Conservation (phyloP, 768 basidiomycete genomes). For the Suillus tomentosus region DNA sequence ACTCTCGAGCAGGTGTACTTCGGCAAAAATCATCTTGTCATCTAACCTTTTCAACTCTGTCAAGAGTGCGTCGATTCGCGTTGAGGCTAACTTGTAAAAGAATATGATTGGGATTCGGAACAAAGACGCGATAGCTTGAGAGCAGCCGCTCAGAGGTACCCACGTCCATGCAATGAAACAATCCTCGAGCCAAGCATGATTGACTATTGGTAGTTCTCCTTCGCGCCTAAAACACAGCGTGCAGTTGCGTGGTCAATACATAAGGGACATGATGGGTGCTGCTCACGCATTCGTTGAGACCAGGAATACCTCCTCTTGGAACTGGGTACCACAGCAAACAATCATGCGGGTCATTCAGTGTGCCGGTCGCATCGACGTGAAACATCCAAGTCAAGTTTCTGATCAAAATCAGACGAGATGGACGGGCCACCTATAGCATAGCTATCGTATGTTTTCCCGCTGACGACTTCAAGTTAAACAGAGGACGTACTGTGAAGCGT, state of each 20-base stretch:
- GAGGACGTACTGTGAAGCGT: conserved; percentile 60
- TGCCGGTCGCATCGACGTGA: conserved; percentile 62
- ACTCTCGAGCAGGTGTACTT: no score
- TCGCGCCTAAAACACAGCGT: no score
- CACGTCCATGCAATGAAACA: conserved; percentile 79
- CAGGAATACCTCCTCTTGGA: conserved; percentile 59
- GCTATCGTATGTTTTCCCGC: no score
- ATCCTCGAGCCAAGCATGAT: conserved; percentile 91
- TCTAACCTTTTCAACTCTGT: no score
- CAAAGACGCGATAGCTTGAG: background rate
- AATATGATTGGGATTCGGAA: background rate
- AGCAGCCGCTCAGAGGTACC: background rate
- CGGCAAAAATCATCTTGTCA: no score
- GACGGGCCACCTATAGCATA: no score
- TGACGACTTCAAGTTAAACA: background rate
- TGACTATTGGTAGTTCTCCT: conserved; percentile 65
- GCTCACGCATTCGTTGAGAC: conserved; percentile 64
- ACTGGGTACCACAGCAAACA: conserved; percentile 86
- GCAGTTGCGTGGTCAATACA: no score
- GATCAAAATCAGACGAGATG: no score
- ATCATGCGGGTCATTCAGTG: conserved; percentile 63
- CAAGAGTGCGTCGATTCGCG: no score
- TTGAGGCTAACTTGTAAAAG: no score
- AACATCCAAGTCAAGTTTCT: no score
- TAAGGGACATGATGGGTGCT: background rate